phyloP scores from a whole-genome alignment of 345 rosid species.

The Balakata baccata region DNA sequence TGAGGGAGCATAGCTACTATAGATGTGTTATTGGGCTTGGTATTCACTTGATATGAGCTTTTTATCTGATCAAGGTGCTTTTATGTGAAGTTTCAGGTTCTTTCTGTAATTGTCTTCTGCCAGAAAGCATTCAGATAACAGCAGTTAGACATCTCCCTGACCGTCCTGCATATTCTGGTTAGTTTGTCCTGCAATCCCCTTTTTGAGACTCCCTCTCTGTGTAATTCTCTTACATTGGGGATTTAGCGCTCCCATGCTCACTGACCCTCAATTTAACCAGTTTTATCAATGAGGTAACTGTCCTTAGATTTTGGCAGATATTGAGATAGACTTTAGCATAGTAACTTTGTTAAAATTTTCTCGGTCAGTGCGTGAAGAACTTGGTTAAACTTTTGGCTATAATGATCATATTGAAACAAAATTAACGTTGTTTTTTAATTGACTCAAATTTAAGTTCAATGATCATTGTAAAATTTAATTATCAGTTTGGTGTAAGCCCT shows the following conservation, averaged over 20 bases:
- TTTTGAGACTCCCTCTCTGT: conserved; percentile 1
- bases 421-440: too few species aligned
- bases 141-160: conserved; percentile 79
- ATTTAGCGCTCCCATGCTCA: background rate
- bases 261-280: background rate
- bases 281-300: too few species aligned
- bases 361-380: too few species aligned
- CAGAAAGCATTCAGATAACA: conserved; percentile 76
- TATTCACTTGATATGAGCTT: background rate
- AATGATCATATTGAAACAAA: too few species aligned
- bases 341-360: too few species aligned
- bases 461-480: too few species aligned
- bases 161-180: conserved; percentile 69
- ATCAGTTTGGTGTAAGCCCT: too few species aligned
- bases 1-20: background rate
- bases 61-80: conserved; percentile 15
- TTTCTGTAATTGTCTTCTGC: conserved; percentile 87
- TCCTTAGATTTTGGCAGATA: too few species aligned
- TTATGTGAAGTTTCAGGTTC: conserved; percentile 67
- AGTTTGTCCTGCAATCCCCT: conserved; percentile 16
- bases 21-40: background rate
- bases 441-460: too few species aligned
- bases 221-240: background rate
- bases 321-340: too few species aligned
- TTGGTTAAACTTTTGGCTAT: too few species aligned